Percentiles rank a stretch among this genome's conserved stretches.
Evolutionary conservation across 1,284 basidiomycete genomes (phyloP).

Genomic region (Puccinia novopanici): DNA sequence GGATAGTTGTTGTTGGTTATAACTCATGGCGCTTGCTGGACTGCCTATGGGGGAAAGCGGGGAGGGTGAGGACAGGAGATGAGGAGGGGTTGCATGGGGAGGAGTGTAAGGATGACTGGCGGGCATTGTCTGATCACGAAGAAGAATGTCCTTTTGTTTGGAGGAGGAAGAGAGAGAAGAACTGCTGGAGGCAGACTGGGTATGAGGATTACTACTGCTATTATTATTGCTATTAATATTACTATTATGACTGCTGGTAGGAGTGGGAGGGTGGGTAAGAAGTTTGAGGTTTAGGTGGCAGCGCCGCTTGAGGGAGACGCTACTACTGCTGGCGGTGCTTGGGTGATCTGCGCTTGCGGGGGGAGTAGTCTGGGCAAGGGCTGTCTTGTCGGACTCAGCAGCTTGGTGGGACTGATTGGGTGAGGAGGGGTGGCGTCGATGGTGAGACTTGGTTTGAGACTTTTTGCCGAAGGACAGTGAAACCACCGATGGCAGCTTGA

Average conservation of each 20-base stretch:
- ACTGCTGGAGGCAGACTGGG: not conserved
- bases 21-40: not conserved
- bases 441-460: conserved; percentile 25
- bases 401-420: not conserved
- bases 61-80: not conserved
- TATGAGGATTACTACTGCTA: not conserved
- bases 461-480: conserved; percentile 26
- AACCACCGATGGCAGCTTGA: conserved; percentile 8
- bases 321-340: not conserved
- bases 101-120: conserved; percentile 1
- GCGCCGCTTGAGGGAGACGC: conserved; percentile 17
- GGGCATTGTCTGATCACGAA: conserved; percentile 3
- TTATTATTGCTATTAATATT: not conserved
- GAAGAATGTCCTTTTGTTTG: not conserved
- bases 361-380: not conserved
- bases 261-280: not conserved
- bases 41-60: conserved; percentile 1
- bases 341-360: not conserved
- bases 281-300: not conserved
- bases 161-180: not conserved
- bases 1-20: conserved; percentile 15
- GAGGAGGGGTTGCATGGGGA: not conserved
- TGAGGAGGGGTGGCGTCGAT: not conserved
- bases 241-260: not conserved
- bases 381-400: not conserved